phyloP scores from a whole-genome alignment of 2,329 filamentous ascomycete genomes.

The Huntiella moniliformis region DNA sequence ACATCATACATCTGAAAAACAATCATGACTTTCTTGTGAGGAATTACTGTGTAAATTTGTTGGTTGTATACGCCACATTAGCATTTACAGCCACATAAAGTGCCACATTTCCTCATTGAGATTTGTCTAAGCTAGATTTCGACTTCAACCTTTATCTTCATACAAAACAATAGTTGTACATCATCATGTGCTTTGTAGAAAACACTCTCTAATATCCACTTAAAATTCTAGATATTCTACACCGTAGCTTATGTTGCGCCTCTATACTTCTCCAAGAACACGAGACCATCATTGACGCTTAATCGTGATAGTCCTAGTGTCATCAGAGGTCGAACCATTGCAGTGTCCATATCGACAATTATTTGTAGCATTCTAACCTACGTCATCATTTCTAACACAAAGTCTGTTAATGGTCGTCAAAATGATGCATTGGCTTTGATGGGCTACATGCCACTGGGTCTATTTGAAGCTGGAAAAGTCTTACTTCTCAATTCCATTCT shows the following conservation, averaged over 20 bases:
- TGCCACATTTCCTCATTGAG: not conserved
- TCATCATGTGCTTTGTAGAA: not conserved
- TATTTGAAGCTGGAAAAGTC: constrained; percentile 42
- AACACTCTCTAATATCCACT: not conserved
- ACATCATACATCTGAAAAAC: too few species aligned
- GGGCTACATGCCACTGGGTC: constrained; percentile 62
- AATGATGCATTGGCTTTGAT: constrained; percentile 29
- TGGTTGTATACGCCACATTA: too few species aligned
- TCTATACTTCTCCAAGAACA: constrained; percentile 66
- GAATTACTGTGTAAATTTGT: too few species aligned
- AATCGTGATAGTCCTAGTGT: constrained; percentile 77
- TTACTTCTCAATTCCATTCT: constrained; percentile 58
- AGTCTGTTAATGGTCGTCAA: not conserved
- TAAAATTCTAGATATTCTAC: constrained; percentile 43
- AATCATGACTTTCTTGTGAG: too few species aligned
- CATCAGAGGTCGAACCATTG: constrained; percentile 68
- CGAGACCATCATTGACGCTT: constrained; percentile 59
- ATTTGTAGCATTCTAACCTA: constrained; percentile 44
- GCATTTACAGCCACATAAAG: too few species aligned
- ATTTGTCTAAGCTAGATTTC: not conserved
- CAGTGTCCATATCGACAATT: constrained; percentile 58
- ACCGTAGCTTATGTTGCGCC: constrained; percentile 81
- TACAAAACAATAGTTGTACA: not conserved
- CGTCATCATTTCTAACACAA: constrained; percentile 31
- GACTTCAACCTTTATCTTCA: not conserved